These are phyloP conservation scores for Symbiotaphrina buchneri DNA, from an alignment of 495 filamentous ascomycete genomes.

Conservation along the genomic window DNA sequence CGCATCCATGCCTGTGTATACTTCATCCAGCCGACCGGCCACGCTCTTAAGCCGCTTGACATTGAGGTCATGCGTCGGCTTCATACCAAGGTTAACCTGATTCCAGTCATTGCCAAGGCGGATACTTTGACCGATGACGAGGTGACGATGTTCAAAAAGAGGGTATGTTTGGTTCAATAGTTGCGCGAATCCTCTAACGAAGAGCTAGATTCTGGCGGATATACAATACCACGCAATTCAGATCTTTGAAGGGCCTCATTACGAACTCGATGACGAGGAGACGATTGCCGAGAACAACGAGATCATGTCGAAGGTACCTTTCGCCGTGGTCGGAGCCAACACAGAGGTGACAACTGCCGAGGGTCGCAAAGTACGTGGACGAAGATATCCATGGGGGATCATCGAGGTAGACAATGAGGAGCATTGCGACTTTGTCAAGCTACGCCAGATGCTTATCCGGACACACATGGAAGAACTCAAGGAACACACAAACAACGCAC, in stretches of 20 bases:
- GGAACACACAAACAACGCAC: conserved; percentile 96
- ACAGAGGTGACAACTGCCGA: conserved; percentile 75
- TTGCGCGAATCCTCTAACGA: neutral
- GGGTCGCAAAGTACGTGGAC: conserved; percentile 87
- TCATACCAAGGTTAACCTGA: conserved; percentile 99
- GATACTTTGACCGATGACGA: conserved; percentile 97
- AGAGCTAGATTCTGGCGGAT: conserved; percentile 89
- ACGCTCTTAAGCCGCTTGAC: conserved; percentile 97
- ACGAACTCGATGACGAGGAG: conserved; percentile 97
- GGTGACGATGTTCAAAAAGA: conserved; percentile 77
- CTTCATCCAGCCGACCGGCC: conserved; percentile 97
- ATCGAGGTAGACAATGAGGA: conserved; percentile 99
- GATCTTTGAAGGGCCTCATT: conserved; percentile 96
- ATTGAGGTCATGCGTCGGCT: conserved; percentile 98
- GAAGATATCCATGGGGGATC: conserved; percentile 92
- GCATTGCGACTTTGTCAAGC: conserved; percentile 98
- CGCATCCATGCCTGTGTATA: conserved; percentile 96
- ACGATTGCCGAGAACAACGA: conserved; percentile 99
- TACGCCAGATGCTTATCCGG: conserved; percentile 98
- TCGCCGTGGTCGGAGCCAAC: conserved; percentile 93
- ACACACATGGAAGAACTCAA: conserved; percentile 99
- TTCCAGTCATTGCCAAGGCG: conserved; percentile 95
- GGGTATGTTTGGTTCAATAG: conserved; percentile 57
- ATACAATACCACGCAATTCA: conserved; percentile 92
- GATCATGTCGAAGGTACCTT: conserved; percentile 99